These are phyloP conservation scores for Spirogloea muscicola DNA, from an alignment of 139 green algal species.

Conservation along the genomic window DNA sequence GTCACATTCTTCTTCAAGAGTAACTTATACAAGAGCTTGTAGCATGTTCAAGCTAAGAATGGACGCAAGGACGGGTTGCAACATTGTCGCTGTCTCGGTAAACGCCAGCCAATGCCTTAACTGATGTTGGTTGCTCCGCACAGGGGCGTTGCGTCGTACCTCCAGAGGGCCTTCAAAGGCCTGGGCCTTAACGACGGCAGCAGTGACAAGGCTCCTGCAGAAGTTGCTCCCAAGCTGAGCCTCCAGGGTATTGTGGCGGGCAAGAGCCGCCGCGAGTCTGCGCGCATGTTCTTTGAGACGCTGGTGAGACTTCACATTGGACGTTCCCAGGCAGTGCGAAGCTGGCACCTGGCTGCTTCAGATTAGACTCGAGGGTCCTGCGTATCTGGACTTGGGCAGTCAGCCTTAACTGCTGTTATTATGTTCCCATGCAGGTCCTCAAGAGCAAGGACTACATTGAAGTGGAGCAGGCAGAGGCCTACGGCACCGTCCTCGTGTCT, in stretches of 20 bases:
- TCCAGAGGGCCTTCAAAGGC: slow-evolving; percentile 24
- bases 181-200: no score
- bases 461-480: slow-evolving; percentile 50
- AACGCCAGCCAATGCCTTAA: no score
- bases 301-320: slow-evolving; percentile 20
- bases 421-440: slow-evolving; percentile 44
- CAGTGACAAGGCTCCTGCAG: not conserved
- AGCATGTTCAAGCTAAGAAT: no score
- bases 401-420: no score
- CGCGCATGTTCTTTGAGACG: slow-evolving; percentile 54
- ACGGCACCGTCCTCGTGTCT: slow-evolving; percentile 30
- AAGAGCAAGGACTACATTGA: slow-evolving; percentile 55
- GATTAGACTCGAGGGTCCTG: no score
- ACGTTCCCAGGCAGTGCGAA: not conserved
- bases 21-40: no score
- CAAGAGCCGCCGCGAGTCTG: slow-evolving; percentile 35
- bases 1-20: no score
- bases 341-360: no score
- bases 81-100: no score
- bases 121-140: slow-evolving; percentile 4
- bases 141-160: slow-evolving; percentile 19
- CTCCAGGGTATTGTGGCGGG: slow-evolving; percentile 23
- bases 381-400: no score
- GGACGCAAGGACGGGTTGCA: no score
- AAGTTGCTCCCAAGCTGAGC: not conserved